A percentile compares a stretch with the other conserved stretches of the same genome.
phyloP scores from a whole-genome alignment of 2,329 filamentous ascomycete genomes.

The Aspergillus tanneri region DNA sequence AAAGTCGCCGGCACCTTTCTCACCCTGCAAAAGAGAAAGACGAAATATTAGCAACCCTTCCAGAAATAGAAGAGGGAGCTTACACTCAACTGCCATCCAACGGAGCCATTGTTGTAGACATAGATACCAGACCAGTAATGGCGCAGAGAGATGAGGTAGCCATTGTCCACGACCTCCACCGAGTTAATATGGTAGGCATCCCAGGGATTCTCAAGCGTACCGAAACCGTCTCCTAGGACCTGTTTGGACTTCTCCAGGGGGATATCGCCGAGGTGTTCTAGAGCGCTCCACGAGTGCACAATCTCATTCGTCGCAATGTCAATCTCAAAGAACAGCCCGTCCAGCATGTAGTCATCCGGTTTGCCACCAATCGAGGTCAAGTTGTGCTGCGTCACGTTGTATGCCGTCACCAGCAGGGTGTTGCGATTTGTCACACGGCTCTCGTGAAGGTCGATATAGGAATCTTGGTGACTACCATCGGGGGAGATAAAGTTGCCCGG shows the following conservation, averaged over 20 bases:
- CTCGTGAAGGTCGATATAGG: slow-evolving; percentile 39
- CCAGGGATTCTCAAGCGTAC: slow-evolving; percentile 28
- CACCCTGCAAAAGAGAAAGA: no score
- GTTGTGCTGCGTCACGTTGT: slow-evolving; percentile 36
- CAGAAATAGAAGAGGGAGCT: background rate
- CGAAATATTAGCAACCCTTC: background rate
- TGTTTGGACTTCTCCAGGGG: slow-evolving; percentile 31
- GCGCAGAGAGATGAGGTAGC: slow-evolving; percentile 38
- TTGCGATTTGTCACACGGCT: slow-evolving; percentile 33
- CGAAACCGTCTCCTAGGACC: slow-evolving; percentile 17
- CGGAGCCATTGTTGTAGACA: slow-evolving; percentile 29
- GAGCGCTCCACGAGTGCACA: slow-evolving; percentile 34
- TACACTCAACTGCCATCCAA: slow-evolving; percentile 31
- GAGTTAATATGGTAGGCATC: slow-evolving; percentile 41
- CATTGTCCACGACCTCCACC: slow-evolving; percentile 31
- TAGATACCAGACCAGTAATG: slow-evolving; percentile 37
- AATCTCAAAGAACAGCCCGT: slow-evolving; percentile 37
- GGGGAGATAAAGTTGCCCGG: slow-evolving; percentile 26
- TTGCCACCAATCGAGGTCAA: slow-evolving; percentile 32
- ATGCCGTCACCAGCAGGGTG: slow-evolving; percentile 37
- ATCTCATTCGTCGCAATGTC: slow-evolving; percentile 36
- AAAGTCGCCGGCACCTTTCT: slow-evolving; percentile 28
- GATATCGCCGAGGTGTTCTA: slow-evolving; percentile 34
- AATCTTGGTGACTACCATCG: slow-evolving; percentile 20
- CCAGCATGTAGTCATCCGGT: slow-evolving; percentile 32